Percentiles rank a stretch among this genome's conserved stretches.
These are phyloP conservation scores for Blastosporella zonata DNA, from an alignment of 1,284 basidiomycete species.

Conservation along the genomic window DNA sequence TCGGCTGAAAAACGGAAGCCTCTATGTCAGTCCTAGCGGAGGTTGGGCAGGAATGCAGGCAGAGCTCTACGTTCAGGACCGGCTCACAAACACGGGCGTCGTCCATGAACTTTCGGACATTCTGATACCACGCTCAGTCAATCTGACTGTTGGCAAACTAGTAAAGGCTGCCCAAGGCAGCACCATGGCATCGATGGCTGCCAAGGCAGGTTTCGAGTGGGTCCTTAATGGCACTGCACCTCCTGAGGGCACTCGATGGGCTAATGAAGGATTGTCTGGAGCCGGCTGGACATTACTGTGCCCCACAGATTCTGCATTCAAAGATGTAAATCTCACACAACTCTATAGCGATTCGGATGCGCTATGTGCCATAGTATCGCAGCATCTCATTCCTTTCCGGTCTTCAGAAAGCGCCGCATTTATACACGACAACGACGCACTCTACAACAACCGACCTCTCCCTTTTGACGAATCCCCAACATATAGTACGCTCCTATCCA, in stretches of 20 bases:
- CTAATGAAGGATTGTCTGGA: constrained; percentile 44
- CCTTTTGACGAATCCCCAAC: constrained; percentile 66
- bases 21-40: constrained; percentile 62
- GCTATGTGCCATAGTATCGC: constrained; percentile 73
- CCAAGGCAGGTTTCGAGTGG: constrained; percentile 86
- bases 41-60: constrained; percentile 73
- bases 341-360: constrained; percentile 63
- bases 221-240: constrained; percentile 83
- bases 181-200: constrained; percentile 85
- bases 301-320: constrained; percentile 91
- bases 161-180: constrained; percentile 83
- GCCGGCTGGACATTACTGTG: constrained; percentile 83
- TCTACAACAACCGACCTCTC: constrained; percentile 71
- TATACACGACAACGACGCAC: constrained; percentile 32
- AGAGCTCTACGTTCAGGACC: constrained; percentile 54
- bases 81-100: constrained; percentile 86
- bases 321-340: constrained; percentile 80
- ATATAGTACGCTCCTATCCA: constrained; percentile 72
- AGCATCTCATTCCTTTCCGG: constrained; percentile 76
- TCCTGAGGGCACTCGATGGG: constrained; percentile 60
- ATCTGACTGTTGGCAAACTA: constrained; percentile 86
- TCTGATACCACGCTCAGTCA: constrained; percentile 84
- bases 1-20: constrained; percentile 44
- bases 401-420: constrained; percentile 19
- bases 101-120: constrained; percentile 90